Evolutionary conservation across 2,329 filamentous ascomycete species (phyloP), one percentile per base, ranked within the genome.

Genomic region (Truncatella angustata): DNA sequence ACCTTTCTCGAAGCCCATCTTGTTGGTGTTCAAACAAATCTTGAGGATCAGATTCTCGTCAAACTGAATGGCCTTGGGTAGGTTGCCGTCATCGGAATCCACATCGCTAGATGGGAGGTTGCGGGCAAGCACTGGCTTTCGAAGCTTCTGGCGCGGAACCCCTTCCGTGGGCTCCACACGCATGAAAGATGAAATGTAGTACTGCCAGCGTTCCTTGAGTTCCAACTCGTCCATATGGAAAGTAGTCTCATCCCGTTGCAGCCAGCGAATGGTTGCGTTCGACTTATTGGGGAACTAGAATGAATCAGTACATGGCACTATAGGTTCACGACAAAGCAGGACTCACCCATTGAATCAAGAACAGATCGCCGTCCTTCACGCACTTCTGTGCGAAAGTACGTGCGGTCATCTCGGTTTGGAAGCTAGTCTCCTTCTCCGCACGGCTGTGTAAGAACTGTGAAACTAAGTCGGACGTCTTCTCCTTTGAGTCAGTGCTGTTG

Each of bases 171-270:
- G 89, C 64, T 96, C 91, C 21, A 92, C 82, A 57, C 91, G 90
- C 59, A 91, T 89, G 70, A 89, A 97, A 0, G 92, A 91, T 16
- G 93, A 92, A 52, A 96, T 90, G 67, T 99, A 99, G 73, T 95
- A 96, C 62, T 93, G 90, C 94, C 94, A 99, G 35, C 85, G 80
- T 56, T 91, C 86, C 52, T 87, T 86, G 47, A 86, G 82, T 64
- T 94, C 88, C 76, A 96, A 87, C 60, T 96, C 91, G 59, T 96
- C 90, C 64, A 87, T 87, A 61, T 94, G 91, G 67, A 96, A 91
- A 0, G 96, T 88, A 36, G 84, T 85, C 59, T 88, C 85, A 46
- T 87, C 83, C 49, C 81, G 78, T 60, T 84, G 82, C 46, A 88
- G 71, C 79, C 83, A 85, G 40, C 90, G 90, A 10, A 96, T 79